These are phyloP conservation scores for Phoma sp. DNA, from an alignment of 2,329 filamentous ascomycete genomes.

Conservation along the genomic window DNA sequence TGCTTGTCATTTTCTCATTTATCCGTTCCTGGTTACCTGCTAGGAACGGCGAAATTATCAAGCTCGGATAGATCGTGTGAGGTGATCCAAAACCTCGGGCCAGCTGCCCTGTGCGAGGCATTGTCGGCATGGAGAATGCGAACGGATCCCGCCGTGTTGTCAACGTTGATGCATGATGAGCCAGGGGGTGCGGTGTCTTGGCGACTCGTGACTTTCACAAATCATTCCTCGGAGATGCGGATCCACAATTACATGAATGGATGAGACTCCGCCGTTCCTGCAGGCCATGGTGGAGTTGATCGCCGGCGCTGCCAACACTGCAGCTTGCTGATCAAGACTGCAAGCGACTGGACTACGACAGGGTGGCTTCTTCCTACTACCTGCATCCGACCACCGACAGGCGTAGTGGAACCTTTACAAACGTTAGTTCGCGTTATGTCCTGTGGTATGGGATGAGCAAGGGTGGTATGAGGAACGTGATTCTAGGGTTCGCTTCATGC, in stretches of 20 bases:
- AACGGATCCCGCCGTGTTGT: constrained; percentile 17
- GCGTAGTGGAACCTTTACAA: constrained; percentile 18
- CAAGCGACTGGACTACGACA: constrained; percentile 14
- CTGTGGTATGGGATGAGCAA: constrained; percentile 1
- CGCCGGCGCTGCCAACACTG: constrained; percentile 17
- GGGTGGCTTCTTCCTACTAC: constrained; percentile 10
- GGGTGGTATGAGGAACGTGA: constrained; percentile 17
- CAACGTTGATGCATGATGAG: constrained; percentile 18
- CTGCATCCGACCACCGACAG: constrained; percentile 11
- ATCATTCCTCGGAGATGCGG: constrained; percentile 13
- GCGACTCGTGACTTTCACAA: constrained; percentile 17
- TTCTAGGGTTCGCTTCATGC: constrained; percentile 4
- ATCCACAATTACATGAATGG: constrained; percentile 15
- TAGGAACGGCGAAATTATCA: constrained; percentile 14
- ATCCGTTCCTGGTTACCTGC: constrained; percentile 5
- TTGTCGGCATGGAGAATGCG: constrained; percentile 4
- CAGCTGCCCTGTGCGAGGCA: constrained; percentile 16
- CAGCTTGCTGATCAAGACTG: constrained; percentile 17
- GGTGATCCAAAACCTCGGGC: constrained; percentile 19
- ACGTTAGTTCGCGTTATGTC: constrained; percentile 13
- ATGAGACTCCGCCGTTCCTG: constrained; percentile 11
- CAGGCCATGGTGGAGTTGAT: constrained; percentile 15
- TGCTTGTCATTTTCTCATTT: constrained; percentile 4
- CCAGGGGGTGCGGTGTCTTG: constrained; percentile 4
- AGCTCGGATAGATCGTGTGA: constrained; percentile 12